Evolutionary conservation across 1,284 basidiomycete species (phyloP), one percentile per base, ranked within the genome.

Genomic region (Hymenochaete sp.): DNA sequence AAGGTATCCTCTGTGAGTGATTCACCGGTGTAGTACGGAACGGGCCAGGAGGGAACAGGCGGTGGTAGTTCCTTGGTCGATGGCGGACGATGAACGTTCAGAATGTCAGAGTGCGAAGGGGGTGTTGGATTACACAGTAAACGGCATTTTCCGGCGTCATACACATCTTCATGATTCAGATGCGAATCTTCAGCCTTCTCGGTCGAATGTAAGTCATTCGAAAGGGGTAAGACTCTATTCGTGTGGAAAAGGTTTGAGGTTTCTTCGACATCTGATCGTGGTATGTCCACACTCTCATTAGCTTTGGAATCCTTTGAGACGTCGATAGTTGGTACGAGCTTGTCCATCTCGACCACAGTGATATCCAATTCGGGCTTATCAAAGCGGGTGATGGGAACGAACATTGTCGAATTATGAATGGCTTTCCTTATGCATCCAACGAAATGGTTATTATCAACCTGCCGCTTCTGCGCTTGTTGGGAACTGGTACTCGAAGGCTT

Each of bases 331-430:
- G 21, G 14, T 16, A 79, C 49, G 32, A 86, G 61, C 19, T 50
- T 59, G 53, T 77, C 68, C 83, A 92, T 88, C 45, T 80, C 77
- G 33, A 61, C 55, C 44, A 90, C 74, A 4, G 81, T 75, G 40
- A 71, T 65, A 8, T 70, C 68, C 13, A 93, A 65, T 58, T 91
- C 86, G 2, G 66, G 62, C 45, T 70, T 68, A 44, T 73, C 73
- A 57, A 92, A 89, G 31, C 88, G 70, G 3, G 88, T 83, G 57
- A 93, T 78, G 1, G 92, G 84, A 4, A 81, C 77, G 56, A 93
- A 86, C 46, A 87, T 75, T 32, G 63, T 67, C 3, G 72, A 68
- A 24, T 70, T 65, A 56, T 89, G 85, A 52, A 85, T 82, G 45
- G 75, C 75, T 32, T 79, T 66, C 47, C 75, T 73, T 8, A 75